Evolutionary conservation across 495 filamentous ascomycete species (phyloP).

Genomic region (Xylaria venustula): DNA sequence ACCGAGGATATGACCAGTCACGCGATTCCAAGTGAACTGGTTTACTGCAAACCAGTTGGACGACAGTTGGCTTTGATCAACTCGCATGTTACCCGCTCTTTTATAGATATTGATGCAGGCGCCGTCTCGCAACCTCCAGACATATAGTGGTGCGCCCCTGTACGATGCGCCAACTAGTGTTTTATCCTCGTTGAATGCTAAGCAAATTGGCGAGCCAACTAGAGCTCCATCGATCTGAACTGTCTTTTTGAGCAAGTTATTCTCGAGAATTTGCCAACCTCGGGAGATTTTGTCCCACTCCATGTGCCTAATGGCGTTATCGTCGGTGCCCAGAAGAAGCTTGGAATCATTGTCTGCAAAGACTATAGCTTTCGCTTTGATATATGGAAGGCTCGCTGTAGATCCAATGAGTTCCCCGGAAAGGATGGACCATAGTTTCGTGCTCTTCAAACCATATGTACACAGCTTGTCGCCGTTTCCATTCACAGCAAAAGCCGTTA

Average conservation of each 20-base stretch:
- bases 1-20: constrained; percentile 21
- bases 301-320: not conserved
- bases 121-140: not conserved
- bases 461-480: not conserved
- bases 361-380: not conserved
- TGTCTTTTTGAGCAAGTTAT: not conserved
- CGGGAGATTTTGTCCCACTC: not conserved
- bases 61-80: not conserved
- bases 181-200: not conserved
- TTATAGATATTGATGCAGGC: not conserved
- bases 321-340: not conserved
- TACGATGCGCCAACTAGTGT: not conserved
- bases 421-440: not conserved
- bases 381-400: not conserved
- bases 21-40: constrained; percentile 26
- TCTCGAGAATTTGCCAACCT: not conserved
- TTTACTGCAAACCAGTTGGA: constrained; percentile 20
- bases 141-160: not conserved
- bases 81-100: not conserved
- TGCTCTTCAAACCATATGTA: not conserved
- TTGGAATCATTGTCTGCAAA: not conserved
- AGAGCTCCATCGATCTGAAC: not conserved
- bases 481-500: not conserved
- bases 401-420: not conserved
- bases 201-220: not conserved